A percentile compares a stretch with the other conserved stretches of the same genome.
Conservation (phyloP, 2,329 filamentous ascomycete genomes). For the Dothideomycetidae sp. region DNA sequence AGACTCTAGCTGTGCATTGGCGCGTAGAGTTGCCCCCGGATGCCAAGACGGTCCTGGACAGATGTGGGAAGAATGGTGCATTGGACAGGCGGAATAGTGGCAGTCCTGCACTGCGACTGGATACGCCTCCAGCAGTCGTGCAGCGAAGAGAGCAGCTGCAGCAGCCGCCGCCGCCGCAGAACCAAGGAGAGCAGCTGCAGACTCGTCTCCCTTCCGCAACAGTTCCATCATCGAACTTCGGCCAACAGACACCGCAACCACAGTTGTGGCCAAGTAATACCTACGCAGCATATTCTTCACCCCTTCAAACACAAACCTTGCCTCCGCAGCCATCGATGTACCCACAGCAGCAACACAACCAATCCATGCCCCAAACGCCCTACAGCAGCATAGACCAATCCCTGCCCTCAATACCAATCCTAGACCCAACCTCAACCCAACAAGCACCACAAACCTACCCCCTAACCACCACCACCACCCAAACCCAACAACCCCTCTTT, state of each 20-base stretch:
- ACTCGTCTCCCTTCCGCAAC: conserved; percentile 7
- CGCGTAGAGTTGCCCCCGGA: conserved; percentile 75
- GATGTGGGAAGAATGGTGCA: conserved; percentile 69
- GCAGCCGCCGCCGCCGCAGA: conserved; percentile 13
- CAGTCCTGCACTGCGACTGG: conserved; percentile 17
- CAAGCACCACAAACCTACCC: no score
- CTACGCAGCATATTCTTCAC: conserved; percentile 1
- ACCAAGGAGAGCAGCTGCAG: conserved; percentile 3
- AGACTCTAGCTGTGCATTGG: conserved; percentile 78
- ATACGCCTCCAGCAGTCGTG: conserved; percentile 1
- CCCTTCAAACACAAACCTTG: conserved; percentile 1
- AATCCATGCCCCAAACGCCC: conserved; percentile 31
- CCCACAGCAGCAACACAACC: conserved; percentile 15
- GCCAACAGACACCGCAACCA: conserved; percentile 4
- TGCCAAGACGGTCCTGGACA: conserved; percentile 57
- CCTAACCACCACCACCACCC: background rate
- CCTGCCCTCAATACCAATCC: conserved; percentile 38
- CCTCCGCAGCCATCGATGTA: conserved; percentile 8
- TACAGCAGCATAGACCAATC: conserved; percentile 48
- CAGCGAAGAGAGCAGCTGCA: conserved; percentile 9
- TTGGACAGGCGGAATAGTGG: conserved; percentile 32
- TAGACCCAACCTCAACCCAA: background rate
- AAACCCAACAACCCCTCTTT: background rate
- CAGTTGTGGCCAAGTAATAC: background rate
- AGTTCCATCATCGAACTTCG: conserved; percentile 2